Evolutionary conservation across 768 basidiomycete species (phyloP).

Genomic region (Mycena capillaripes): DNA sequence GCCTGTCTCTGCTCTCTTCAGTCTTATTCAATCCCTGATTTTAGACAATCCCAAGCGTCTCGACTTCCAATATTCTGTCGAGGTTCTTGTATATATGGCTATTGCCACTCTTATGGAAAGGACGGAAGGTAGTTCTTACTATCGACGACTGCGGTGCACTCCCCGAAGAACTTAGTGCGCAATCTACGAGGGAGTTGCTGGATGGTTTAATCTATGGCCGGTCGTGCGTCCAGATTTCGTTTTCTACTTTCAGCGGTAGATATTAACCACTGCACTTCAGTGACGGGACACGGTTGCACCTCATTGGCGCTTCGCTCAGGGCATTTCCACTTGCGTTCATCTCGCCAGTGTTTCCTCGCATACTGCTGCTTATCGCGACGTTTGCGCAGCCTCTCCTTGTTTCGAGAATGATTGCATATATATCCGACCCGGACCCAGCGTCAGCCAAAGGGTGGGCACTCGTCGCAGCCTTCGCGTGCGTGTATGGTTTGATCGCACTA

Average conservation of each 20-base stretch:
- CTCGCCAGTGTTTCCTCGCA: conserved; percentile 17
- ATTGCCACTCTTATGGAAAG: conserved; percentile 21
- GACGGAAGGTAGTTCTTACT: conserved; percentile 6
- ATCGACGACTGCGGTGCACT: background rate
- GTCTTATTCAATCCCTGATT: background rate
- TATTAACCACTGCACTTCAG: background rate
- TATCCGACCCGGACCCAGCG: background rate
- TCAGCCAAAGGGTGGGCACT: conserved; percentile 18
- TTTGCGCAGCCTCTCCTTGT: conserved; percentile 24
- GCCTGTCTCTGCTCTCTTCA: background rate
- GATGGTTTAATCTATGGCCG: background rate
- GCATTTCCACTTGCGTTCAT: conserved; percentile 18
- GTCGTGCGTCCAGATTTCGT: background rate
- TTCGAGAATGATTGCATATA: conserved; percentile 17
- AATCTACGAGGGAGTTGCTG: background rate
- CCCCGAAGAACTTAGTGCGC: background rate
- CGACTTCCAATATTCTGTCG: conserved; percentile 11
- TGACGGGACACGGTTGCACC: background rate
- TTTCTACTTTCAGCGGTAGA: background rate
- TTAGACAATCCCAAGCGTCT: conserved; percentile 9
- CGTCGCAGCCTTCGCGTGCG: conserved; percentile 15
- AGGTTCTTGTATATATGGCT: conserved; percentile 22
- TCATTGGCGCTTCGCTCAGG: conserved; percentile 11
- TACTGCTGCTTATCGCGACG: conserved; percentile 9
- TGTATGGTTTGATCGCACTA: conserved; percentile 23